phyloP scores from a whole-genome alignment of 768 basidiomycete genomes.

The Termitomyces sp. region DNA sequence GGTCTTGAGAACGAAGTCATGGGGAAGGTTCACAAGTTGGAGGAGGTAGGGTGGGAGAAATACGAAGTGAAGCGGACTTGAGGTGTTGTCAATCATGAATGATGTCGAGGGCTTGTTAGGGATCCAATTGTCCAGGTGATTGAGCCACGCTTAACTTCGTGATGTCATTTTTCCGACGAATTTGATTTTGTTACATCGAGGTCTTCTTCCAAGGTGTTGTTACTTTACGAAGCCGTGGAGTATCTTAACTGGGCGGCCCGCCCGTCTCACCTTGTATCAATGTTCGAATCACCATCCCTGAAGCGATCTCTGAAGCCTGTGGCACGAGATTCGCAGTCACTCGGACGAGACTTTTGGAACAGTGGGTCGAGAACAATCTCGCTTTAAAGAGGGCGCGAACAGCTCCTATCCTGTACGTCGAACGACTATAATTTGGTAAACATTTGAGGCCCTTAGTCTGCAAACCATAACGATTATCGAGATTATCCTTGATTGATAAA shows the following conservation, averaged over 20 bases:
- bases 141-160: background rate
- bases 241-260: background rate
- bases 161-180: background rate
- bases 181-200: background rate
- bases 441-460: background rate
- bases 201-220: background rate
- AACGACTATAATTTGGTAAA: background rate
- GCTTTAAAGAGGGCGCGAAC: background rate
- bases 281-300: too few relatives aligned
- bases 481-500: background rate
- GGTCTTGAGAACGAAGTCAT: conserved; percentile 72
- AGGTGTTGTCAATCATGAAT: background rate
- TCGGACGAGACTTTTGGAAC: background rate
- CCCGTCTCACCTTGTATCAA: background rate
- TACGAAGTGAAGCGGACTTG: conserved; percentile 50
- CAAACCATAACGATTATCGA: background rate
- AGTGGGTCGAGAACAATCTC: background rate
- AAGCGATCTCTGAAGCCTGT: background rate
- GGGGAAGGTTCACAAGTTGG: conserved; percentile 72
- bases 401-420: too few relatives aligned
- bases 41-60: conserved; percentile 81
- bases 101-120: background rate
- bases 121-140: background rate
- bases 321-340: background rate
- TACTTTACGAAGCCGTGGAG: background rate